Conservation (phyloP, 108 stramenopile genomes). For the Asterionellopsis glacialis region DNA sequence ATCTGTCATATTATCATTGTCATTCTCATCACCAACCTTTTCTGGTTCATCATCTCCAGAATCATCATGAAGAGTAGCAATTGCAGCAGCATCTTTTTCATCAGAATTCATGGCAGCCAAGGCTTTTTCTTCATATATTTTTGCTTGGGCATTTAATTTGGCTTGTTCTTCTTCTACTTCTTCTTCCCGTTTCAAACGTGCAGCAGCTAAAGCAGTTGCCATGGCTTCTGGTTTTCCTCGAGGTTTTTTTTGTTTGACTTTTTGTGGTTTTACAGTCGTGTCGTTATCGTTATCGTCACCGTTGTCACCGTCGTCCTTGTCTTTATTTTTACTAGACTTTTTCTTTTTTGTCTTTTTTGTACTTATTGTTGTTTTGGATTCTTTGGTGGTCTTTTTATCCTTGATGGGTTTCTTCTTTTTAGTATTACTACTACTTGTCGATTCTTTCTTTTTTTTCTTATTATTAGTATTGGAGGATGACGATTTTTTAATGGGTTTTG, state of each 20-base stretch:
- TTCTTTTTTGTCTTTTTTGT: not conserved
- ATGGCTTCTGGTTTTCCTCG: constrained; percentile 58
- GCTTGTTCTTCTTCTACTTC: constrained; percentile 12
- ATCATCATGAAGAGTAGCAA: not conserved
- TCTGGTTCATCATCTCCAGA: constrained; percentile 15
- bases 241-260: constrained; percentile 1
- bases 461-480: no score
- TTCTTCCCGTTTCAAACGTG: constrained; percentile 29
- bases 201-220: constrained; percentile 28
- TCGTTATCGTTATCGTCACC: not conserved
- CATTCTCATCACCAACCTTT: not conserved
- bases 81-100: no score
- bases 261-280: not conserved
- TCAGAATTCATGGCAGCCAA: not conserved
- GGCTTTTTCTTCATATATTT: no score
- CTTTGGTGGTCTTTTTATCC: no score
- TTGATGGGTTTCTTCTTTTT: no score
- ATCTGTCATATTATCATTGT: constrained; percentile 2
- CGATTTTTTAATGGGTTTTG: no score
- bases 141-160: no score
- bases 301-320: not conserved
- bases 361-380: not conserved
- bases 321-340: not conserved
- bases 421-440: no score
- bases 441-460: no score